These are phyloP conservation scores for Neurospora tetraspora DNA, from an alignment of 495 filamentous ascomycete species.

Conservation along the genomic window DNA sequence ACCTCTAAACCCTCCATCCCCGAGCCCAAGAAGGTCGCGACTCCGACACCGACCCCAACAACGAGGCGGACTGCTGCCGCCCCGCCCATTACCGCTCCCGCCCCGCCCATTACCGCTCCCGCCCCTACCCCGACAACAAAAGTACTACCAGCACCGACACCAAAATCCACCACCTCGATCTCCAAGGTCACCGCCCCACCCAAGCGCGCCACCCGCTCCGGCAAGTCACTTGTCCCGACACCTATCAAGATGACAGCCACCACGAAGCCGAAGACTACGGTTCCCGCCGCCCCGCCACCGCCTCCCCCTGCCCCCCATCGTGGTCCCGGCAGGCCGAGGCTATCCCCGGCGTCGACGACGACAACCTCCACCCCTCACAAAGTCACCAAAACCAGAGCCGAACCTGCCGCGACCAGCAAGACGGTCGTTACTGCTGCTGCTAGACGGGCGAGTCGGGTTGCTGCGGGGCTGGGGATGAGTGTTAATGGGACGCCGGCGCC, in stretches of 20 bases:
- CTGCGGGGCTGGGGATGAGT: conserved; percentile 21
- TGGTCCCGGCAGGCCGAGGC: background rate
- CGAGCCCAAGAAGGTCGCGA: background rate
- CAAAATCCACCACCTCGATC: background rate
- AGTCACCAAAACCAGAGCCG: background rate
- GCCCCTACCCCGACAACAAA: background rate
- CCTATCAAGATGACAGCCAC: background rate
- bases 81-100: background rate
- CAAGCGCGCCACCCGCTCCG: background rate
- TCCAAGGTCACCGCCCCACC: background rate
- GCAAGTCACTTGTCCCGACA: background rate
- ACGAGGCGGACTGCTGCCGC: background rate
- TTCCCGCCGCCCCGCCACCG: background rate
- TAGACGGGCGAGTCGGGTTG: conserved; percentile 13
- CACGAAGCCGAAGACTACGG: background rate
- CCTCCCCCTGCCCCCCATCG: background rate
- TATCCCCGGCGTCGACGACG: background rate
- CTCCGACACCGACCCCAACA: background rate
- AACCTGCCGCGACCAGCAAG: background rate
- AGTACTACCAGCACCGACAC: background rate
- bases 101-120: background rate
- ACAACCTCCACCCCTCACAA: background rate
- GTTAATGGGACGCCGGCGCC: conserved; percentile 27
- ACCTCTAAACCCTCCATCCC: background rate
- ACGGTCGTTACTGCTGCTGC: background rate